Evolutionary conservation across 352 stramenopile genomes (phyloP).

Genomic region (Pelagophyceae sp.): DNA sequence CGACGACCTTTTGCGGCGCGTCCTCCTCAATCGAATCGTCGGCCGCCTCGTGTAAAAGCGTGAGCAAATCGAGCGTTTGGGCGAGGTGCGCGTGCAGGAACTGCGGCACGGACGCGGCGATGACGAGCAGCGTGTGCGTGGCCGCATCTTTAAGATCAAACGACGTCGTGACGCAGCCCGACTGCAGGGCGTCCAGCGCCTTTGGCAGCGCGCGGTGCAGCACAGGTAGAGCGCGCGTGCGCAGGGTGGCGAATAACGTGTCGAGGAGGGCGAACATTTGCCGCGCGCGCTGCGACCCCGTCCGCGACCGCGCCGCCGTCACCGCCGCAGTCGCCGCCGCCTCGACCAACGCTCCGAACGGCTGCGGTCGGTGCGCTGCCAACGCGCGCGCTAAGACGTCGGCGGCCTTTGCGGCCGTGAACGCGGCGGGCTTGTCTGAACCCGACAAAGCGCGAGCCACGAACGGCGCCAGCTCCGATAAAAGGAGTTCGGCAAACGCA

Average conservation of each 20-base stretch:
- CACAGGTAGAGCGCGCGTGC: background rate
- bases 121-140: background rate
- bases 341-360: background rate
- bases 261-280: background rate
- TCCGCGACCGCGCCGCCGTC: background rate
- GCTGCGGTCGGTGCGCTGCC: background rate
- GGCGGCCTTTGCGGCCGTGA: background rate
- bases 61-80: background rate
- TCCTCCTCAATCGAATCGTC: background rate
- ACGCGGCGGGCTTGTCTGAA: background rate
- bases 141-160: background rate
- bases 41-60: background rate
- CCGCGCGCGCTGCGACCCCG: background rate
- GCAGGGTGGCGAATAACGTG: slow-evolving; percentile 11
- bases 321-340: background rate
- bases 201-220: background rate
- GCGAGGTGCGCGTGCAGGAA: slow-evolving; percentile 8
- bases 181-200: background rate
- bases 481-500: background rate
- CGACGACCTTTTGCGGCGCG: background rate
- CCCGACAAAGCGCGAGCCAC: background rate
- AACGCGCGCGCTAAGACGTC: background rate
- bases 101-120: slow-evolving; percentile 1
- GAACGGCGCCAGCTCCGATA: background rate
- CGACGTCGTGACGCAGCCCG: background rate